phyloP scores from a whole-genome alignment of 371 early-diverging fungal genomes.

The Apophysomyces variabilis region DNA sequence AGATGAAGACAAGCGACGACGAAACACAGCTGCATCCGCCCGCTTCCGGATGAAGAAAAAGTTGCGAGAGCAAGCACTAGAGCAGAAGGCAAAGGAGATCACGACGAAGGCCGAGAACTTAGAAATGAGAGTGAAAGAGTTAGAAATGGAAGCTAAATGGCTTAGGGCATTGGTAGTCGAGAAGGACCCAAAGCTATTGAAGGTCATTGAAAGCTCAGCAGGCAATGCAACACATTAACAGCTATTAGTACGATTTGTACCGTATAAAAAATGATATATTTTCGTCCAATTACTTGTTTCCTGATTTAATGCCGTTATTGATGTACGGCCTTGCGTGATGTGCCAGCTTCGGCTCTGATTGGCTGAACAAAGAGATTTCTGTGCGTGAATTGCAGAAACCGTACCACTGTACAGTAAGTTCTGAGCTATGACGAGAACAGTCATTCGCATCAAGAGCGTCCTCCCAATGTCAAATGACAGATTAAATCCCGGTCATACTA shows the following conservation, averaged over 20 bases:
- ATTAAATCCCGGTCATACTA: too few species aligned
- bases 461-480: too few species aligned
- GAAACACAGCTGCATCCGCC: constrained; percentile 94
- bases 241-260: background rate
- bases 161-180: constrained; percentile 82
- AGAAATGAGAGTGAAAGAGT: constrained; percentile 72
- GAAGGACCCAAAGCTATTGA: constrained; percentile 59
- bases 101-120: constrained; percentile 67
- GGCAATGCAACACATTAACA: background rate
- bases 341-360: background rate
- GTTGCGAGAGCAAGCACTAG: constrained; percentile 78
- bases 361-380: background rate
- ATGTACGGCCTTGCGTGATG: constrained; percentile 2
- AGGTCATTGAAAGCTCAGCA: background rate
- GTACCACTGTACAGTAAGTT: background rate
- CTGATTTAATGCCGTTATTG: constrained; percentile 5
- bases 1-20: constrained; percentile 82
- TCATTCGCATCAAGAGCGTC: background rate
- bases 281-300: background rate
- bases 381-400: too few species aligned
- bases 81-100: constrained; percentile 80
- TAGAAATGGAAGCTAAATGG: constrained; percentile 91
- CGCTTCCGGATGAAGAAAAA: constrained; percentile 93
- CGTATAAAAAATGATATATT: background rate
- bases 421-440: background rate